Evolutionary conservation across 495 filamentous ascomycete genomes (phyloP), one percentile per base, ranked within the genome.

Genomic region (Penicillium waksmanii): DNA sequence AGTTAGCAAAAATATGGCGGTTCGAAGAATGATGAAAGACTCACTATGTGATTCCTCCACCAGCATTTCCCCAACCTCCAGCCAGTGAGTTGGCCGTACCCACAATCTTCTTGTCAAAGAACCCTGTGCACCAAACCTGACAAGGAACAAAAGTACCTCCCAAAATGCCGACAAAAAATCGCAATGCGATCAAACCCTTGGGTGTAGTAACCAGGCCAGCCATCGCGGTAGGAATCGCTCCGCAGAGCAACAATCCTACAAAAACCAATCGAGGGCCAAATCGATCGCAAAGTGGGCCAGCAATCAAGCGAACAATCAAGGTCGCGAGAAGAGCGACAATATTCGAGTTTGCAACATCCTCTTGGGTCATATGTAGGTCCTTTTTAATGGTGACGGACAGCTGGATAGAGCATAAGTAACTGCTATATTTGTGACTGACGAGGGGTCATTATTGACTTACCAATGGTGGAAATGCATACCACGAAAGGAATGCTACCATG

Each of bases 31-130:
- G 4, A 44, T 10, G 36, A 48, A 34, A 27, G 27, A 64, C 74
- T 18, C 66, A 78, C 76, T 86, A 85, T 21, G 82, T 88, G 64
- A 97, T 91, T 46, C 94, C 94, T 57, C 94, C 94, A 58, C 94
- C 94, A 35, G 93, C 84, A 60, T 97, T 98, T 36, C 94, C 94
- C 71, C 89, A 87, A 2, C 94, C 94, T 51, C 85, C 94, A 12
- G 92, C 87, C 2, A 98, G 75, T 8, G 92, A 87, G 67, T 97
- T 98, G 56, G 93, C 91, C 5, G 91, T 91, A 35, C 94, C 94
- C 21, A 98, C 90, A 17, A 97, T 85, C 67, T 91, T 96, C 79
- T 96, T 97, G 77, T 98, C 94, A 66, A 95, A 96, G 80, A 94
- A 97, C 2, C 89, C 93, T 0, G 94, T 97, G 31, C 88, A 90